Evolutionary conservation across 371 early-diverging fungal genomes (phyloP).

Genomic region (Dipsacomyces acuminosporus): DNA sequence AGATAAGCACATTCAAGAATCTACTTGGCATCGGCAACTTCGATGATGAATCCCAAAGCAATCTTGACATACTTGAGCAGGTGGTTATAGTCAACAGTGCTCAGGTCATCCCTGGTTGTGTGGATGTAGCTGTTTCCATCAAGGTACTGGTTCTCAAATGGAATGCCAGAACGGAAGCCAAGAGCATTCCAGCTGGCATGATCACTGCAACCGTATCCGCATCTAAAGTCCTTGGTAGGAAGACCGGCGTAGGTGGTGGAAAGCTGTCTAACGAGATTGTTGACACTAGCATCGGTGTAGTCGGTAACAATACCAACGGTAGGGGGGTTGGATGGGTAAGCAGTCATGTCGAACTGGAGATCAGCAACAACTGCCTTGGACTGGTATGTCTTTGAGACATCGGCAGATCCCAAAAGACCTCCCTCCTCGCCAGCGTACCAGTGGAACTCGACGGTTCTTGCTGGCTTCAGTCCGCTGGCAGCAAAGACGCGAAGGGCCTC

Average conservation of each 20-base stretch:
- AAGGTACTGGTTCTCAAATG: constrained; percentile 70
- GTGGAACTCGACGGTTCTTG: constrained; percentile 83
- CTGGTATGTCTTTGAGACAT: constrained; percentile 64
- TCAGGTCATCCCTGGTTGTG: constrained; percentile 57
- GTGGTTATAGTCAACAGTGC: constrained; percentile 70
- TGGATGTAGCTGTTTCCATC: constrained; percentile 70
- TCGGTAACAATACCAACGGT: constrained; percentile 78
- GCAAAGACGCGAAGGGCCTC: constrained; percentile 74
- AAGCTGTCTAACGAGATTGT: constrained; percentile 52
- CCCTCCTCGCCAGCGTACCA: constrained; percentile 85
- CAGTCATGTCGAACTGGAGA: constrained; percentile 74
- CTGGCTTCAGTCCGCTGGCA: constrained; percentile 60
- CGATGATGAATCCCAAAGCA: constrained; percentile 74
- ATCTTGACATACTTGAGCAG: constrained; percentile 73
- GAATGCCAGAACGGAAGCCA: constrained; percentile 74
- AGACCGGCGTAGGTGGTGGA: constrained; percentile 43
- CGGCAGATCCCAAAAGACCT: constrained; percentile 80
- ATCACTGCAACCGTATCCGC: constrained; percentile 58
- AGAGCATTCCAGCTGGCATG: constrained; percentile 84
- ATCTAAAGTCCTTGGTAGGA: constrained; percentile 13
- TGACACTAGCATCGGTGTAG: constrained; percentile 62
- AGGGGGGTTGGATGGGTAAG: constrained; percentile 61
- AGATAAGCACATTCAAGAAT: background rate
- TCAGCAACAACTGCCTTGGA: constrained; percentile 60
- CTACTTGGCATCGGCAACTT: constrained; percentile 48